Conservation (phyloP, 2,329 filamentous ascomycete genomes). For the Aspergillus niger region DNA sequence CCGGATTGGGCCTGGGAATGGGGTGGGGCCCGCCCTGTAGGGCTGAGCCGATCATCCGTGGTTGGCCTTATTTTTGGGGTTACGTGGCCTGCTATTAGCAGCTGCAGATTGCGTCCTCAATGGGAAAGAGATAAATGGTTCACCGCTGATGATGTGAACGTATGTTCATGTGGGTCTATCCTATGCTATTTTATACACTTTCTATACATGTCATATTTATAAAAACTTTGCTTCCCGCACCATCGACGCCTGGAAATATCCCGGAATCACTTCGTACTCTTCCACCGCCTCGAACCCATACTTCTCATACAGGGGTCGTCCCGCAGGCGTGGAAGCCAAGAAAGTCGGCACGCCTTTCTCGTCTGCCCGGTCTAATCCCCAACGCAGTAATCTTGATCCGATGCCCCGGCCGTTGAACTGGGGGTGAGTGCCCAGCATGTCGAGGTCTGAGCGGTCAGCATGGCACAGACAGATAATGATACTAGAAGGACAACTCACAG, state of each 20-base stretch:
- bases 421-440: constrained; percentile 14
- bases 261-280: constrained; percentile 14
- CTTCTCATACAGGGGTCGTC: constrained; percentile 13
- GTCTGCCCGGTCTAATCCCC: constrained; percentile 14
- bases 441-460: constrained; percentile 5
- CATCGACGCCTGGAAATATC: constrained; percentile 15
- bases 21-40: constrained; percentile 19
- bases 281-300: constrained; percentile 8
- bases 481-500: constrained; percentile 1
- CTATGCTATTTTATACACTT: not conserved
- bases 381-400: constrained; percentile 9
- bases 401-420: constrained; percentile 14
- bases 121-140: no score
- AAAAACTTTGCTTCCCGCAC: constrained; percentile 1
- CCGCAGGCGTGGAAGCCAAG: constrained; percentile 11
- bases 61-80: constrained; percentile 3
- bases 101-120: not conserved
- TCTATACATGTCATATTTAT: not conserved
- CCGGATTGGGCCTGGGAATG: not conserved
- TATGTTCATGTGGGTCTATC: not conserved
- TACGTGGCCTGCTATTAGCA: not conserved
- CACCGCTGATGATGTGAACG: no score
- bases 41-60: constrained; percentile 19
- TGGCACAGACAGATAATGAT: not conserved
- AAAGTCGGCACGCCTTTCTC: constrained; percentile 7